These are phyloP conservation scores for Pharnaceum exiguum DNA, from an alignment of 148 eudicot genomes.

Conservation along the genomic window DNA sequence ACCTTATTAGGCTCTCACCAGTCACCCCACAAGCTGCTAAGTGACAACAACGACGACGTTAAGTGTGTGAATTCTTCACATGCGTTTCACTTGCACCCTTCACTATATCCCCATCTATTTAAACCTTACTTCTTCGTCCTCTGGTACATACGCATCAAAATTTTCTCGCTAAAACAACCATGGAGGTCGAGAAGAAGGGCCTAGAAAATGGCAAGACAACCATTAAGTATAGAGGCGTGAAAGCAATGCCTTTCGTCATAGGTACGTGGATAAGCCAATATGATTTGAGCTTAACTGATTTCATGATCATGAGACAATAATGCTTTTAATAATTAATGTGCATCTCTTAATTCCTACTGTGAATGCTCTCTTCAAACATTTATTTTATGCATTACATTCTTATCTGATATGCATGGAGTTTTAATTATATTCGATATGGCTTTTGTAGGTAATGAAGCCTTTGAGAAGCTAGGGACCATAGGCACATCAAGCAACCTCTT, in stretches of 20 bases:
- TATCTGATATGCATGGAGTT: neutral
- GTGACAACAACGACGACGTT: no score
- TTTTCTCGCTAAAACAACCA: slow-evolving; percentile 1
- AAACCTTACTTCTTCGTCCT: neutral
- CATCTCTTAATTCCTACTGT: no score
- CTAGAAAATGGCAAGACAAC: slow-evolving; percentile 18
- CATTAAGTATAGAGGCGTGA: slow-evolving; percentile 47
- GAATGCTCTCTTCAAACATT: neutral
- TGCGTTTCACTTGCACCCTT: no score
- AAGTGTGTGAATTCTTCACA: no score
- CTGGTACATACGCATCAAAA: no score
- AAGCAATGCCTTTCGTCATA: slow-evolving; percentile 62
- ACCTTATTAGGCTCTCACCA: no score
- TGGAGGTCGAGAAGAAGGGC: slow-evolving; percentile 11
- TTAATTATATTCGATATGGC: neutral
- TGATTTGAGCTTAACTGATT: no score
- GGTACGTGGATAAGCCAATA: no score
- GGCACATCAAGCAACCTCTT: slow-evolving; percentile 54
- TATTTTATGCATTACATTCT: neutral
- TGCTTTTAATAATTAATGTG: no score
- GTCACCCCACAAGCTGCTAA: no score
- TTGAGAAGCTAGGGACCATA: slow-evolving; percentile 61
- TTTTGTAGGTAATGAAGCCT: slow-evolving; percentile 54
- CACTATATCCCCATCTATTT: no score
- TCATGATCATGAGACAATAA: no score